phyloP scores from a whole-genome alignment of 352 stramenopile genomes.

The Globisporangium carolinianum region DNA sequence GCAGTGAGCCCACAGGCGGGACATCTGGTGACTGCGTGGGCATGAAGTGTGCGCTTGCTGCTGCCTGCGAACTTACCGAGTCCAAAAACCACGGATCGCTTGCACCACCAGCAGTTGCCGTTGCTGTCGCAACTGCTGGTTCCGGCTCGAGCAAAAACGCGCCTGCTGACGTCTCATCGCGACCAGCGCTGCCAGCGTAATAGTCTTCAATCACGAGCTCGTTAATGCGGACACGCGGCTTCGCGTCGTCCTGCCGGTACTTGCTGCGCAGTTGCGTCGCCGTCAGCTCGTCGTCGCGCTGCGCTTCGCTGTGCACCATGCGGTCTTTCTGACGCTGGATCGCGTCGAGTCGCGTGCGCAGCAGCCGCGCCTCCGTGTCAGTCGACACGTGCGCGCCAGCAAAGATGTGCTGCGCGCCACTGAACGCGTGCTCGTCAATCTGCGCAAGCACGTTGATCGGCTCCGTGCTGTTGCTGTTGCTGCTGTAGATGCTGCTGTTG shows the following conservation, averaged over 20 bases:
- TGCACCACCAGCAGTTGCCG: not conserved
- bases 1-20: constrained; percentile 27
- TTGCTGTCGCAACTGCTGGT: constrained; percentile 11
- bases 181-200: constrained; percentile 35
- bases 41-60: not conserved
- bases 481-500: not conserved
- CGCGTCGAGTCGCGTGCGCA: constrained; percentile 64
- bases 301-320: constrained; percentile 26
- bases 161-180: constrained; percentile 20
- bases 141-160: constrained; percentile 54
- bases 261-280: constrained; percentile 44
- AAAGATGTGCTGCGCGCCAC: constrained; percentile 58
- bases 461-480: not conserved
- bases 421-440: constrained; percentile 79
- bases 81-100: constrained; percentile 67
- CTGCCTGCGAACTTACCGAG: not conserved
- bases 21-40: constrained; percentile 6
- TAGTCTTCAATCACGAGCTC: constrained; percentile 86
- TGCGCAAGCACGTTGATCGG: constrained; percentile 58
- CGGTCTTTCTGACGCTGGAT: constrained; percentile 76
- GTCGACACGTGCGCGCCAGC: constrained; percentile 48
- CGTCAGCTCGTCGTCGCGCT: constrained; percentile 49
- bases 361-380: constrained; percentile 76
- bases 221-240: constrained; percentile 64
- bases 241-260: constrained; percentile 35